Percentiles rank a stretch among this genome's conserved stretches.
These are phyloP conservation scores for Lyophyllum atratum DNA, from an alignment of 768 basidiomycete species.

Conservation along the genomic window DNA sequence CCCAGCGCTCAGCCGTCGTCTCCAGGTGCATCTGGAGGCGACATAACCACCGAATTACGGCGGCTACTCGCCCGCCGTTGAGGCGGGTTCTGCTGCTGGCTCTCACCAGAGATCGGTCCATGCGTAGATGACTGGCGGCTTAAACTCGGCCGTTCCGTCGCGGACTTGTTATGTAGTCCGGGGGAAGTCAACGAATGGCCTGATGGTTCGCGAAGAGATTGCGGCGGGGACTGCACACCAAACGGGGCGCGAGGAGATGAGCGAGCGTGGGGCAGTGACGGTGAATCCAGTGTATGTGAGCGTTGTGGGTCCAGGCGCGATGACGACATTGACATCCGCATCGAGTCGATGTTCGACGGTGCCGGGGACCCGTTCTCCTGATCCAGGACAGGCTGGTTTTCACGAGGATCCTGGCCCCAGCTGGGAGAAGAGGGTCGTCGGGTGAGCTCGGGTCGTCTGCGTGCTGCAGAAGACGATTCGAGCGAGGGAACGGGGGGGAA, in stretches of 20 bases:
- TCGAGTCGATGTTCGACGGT: conserved; percentile 42
- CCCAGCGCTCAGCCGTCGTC: conserved; percentile 14
- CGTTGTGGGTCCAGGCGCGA: conserved; percentile 49
- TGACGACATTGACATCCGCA: conserved; percentile 51
- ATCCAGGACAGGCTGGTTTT: conserved; percentile 35
- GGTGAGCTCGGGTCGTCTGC: conserved; percentile 33
- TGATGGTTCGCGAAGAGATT: conserved; percentile 31
- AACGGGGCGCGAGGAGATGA: conserved; percentile 21
- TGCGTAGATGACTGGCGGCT: conserved; percentile 25
- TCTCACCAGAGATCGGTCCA: conserved; percentile 5
- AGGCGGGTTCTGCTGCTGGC: conserved; percentile 10
- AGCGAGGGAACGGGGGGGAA: conserved; percentile 38
- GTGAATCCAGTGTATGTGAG: conserved; percentile 26
- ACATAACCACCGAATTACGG: conserved; percentile 38
- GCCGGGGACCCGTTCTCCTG: conserved; percentile 47
- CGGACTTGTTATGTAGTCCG: conserved; percentile 20
- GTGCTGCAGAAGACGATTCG: conserved; percentile 21
- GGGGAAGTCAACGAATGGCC: conserved; percentile 20
- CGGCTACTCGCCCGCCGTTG: conserved; percentile 30
- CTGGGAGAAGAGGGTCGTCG: conserved; percentile 43
- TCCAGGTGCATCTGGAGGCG: conserved; percentile 28
- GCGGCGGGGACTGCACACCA: conserved; percentile 34
- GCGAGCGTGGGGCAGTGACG: conserved; percentile 20
- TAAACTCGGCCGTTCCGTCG: conserved; percentile 26
- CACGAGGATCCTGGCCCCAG: conserved; percentile 37